A percentile compares a stretch with the other conserved stretches of the same genome.
Evolutionary conservation across 371 early-diverging fungal genomes (phyloP).

Genomic region (Mucor circinelloides): DNA sequence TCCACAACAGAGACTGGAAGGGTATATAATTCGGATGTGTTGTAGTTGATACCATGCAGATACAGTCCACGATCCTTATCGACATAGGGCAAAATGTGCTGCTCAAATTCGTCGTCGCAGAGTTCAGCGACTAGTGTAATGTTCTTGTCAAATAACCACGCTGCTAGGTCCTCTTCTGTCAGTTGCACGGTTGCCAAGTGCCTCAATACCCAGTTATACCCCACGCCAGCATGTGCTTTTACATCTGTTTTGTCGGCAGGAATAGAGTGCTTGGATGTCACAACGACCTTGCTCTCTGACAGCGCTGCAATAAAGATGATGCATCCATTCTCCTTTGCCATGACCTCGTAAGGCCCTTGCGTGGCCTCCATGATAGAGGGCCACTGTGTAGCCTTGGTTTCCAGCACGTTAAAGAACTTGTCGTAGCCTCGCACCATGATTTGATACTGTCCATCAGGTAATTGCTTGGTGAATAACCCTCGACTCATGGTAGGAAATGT

Average conservation of each 20-base stretch:
- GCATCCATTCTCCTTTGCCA: slow-evolving; percentile 96
- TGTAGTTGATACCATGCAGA: slow-evolving; percentile 91
- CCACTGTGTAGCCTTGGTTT: slow-evolving; percentile 66
- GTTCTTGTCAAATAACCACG: slow-evolving; percentile 69
- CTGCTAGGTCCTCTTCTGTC: slow-evolving; percentile 69
- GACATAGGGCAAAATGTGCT: slow-evolving; percentile 89
- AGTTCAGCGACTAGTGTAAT: slow-evolving; percentile 89
- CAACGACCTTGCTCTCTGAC: slow-evolving; percentile 64
- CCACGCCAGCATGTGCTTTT: slow-evolving; percentile 59
- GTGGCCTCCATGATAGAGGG: slow-evolving; percentile 62
- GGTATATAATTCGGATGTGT: slow-evolving; percentile 72
- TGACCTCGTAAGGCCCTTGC: slow-evolving; percentile 86
- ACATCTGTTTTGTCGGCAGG: slow-evolving; percentile 41
- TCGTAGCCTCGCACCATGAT: slow-evolving; percentile 91
- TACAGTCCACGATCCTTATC: slow-evolving; percentile 81
- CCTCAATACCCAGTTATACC: slow-evolving; percentile 76
- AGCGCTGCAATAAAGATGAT: slow-evolving; percentile 84
- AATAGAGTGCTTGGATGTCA: slow-evolving; percentile 87
- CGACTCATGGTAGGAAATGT: slow-evolving; percentile 78
- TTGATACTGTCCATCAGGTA: slow-evolving; percentile 27
- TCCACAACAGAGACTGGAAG: slow-evolving; percentile 66
- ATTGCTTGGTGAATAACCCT: slow-evolving; percentile 74
- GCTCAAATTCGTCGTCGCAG: slow-evolving; percentile 94
- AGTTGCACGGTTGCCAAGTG: slow-evolving; percentile 62
- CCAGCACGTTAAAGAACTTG: slow-evolving; percentile 90